Evolutionary conservation across 2,329 filamentous ascomycete species (phyloP).

Genomic region (Fusarium sterilihyphosum): DNA sequence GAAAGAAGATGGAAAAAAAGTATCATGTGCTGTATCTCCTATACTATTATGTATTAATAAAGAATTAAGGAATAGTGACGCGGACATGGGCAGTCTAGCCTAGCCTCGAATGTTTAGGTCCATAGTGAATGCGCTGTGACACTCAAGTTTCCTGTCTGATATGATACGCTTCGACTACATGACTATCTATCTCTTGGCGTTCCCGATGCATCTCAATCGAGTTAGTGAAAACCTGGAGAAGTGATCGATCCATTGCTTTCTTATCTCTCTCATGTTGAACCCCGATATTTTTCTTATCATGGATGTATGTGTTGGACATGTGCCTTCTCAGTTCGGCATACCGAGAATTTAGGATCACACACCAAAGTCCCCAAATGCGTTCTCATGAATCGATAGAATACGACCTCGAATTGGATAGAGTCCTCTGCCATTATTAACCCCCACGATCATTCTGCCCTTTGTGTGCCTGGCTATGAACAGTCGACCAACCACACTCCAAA

Average conservation of each 20-base stretch:
- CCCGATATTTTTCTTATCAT: conserved; percentile 14
- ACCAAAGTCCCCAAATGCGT: not conserved
- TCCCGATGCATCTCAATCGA: conserved; percentile 11
- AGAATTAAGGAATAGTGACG: conserved; percentile 1
- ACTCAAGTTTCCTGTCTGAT: not conserved
- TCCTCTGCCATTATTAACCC: not conserved
- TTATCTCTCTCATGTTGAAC: conserved; percentile 18
- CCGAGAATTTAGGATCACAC: conserved; percentile 14
- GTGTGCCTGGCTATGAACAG: conserved; percentile 5
- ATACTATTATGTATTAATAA: not conserved
- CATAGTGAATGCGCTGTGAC: not conserved
- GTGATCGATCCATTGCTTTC: not conserved
- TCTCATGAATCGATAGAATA: not conserved
- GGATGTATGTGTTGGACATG: conserved; percentile 5
- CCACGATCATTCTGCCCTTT: not conserved
- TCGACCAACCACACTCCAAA: conserved; percentile 23
- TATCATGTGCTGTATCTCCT: not conserved
- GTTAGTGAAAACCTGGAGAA: conserved; percentile 29
- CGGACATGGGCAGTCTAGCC: conserved; percentile 3
- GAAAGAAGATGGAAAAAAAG: not conserved
- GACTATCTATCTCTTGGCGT: conserved; percentile 22
- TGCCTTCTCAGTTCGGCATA: conserved; percentile 24
- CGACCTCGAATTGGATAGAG: not conserved
- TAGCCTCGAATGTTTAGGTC: not conserved
- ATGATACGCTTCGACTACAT: not conserved